Percentiles rank a stretch among this genome's conserved stretches.
These are phyloP conservation scores for Globisporangium barbulae DNA, from an alignment of 352 stramenopile genomes.

Conservation along the genomic window DNA sequence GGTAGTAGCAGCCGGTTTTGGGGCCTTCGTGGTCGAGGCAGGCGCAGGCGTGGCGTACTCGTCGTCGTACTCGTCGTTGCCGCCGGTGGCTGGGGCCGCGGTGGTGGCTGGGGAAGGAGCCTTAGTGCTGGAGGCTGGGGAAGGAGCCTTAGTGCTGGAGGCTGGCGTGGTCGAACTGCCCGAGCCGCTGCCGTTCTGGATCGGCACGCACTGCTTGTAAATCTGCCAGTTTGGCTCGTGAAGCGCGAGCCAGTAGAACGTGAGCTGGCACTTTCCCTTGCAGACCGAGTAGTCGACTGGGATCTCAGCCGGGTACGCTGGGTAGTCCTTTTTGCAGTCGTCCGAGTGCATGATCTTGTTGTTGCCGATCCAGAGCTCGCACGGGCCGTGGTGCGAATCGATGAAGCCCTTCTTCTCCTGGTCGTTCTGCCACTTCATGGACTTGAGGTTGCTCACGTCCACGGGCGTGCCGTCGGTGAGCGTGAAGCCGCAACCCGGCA, in stretches of 20 bases:
- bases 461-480: conserved; percentile 22
- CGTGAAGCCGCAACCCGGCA: conserved; percentile 26
- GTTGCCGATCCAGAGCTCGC: conserved; percentile 46
- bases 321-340: conserved; percentile 38
- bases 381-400: conserved; percentile 42
- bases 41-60: conserved; percentile 14
- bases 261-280: conserved; percentile 42
- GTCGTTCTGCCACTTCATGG: conserved; percentile 51
- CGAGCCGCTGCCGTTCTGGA: conserved; percentile 24
- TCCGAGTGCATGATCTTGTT: conserved; percentile 32
- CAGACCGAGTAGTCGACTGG: conserved; percentile 50
- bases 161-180: conserved; percentile 3
- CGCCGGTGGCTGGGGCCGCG: neutral
- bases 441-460: conserved; percentile 31
- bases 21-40: conserved; percentile 4
- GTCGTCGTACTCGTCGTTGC: conserved; percentile 13
- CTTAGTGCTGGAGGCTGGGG: conserved; percentile 8
- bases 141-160: conserved; percentile 10
- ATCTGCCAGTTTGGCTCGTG: conserved; percentile 52
- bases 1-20: neutral
- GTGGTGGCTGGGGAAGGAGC: conserved; percentile 2
- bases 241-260: conserved; percentile 61
- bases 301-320: conserved; percentile 41
- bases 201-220: conserved; percentile 47
- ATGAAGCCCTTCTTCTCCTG: conserved; percentile 37